These are phyloP conservation scores for Lactarius sanguifluus DNA, from an alignment of 768 basidiomycete species.

Conservation along the genomic window DNA sequence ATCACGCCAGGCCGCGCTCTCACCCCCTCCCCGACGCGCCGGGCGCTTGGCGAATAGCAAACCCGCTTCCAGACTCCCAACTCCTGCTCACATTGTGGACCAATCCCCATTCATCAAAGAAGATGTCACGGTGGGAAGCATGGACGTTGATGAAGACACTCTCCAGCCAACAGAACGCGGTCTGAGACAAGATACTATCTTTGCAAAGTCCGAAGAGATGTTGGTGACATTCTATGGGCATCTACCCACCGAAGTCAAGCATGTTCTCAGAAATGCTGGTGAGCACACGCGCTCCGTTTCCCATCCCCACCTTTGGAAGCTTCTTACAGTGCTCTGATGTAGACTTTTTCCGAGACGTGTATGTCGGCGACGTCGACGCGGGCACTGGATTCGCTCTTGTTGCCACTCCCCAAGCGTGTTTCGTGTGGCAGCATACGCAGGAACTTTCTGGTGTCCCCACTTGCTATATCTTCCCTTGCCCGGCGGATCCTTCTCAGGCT, in stretches of 20 bases:
- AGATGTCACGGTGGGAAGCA: constrained; percentile 43
- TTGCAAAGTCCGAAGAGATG: constrained; percentile 74
- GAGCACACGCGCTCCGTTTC: constrained; percentile 28
- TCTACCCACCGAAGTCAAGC: constrained; percentile 72
- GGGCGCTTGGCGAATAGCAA: constrained; percentile 36
- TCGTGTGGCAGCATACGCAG: constrained; percentile 82
- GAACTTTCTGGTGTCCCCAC: constrained; percentile 72
- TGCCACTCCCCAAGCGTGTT: constrained; percentile 69
- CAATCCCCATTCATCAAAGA: constrained; percentile 42
- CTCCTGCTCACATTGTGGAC: constrained; percentile 40
- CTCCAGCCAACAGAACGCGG: constrained; percentile 43
- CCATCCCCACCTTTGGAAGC: not conserved
- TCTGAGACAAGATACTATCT: constrained; percentile 42
- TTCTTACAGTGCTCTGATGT: not conserved
- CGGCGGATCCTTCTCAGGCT: constrained; percentile 53
- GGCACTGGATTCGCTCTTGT: constrained; percentile 73
- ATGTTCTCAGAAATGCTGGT: constrained; percentile 69
- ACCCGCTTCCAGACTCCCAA: constrained; percentile 45
- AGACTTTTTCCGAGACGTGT: constrained; percentile 71
- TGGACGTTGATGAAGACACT: constrained; percentile 66
- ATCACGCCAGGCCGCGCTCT: constrained; percentile 31
- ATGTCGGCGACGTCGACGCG: constrained; percentile 69
- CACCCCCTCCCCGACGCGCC: constrained; percentile 33
- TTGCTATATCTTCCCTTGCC: constrained; percentile 81
- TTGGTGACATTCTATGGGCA: constrained; percentile 64